Conservation (phyloP, 495 filamentous ascomycete genomes). For the Elasticomyces elasticus region DNA sequence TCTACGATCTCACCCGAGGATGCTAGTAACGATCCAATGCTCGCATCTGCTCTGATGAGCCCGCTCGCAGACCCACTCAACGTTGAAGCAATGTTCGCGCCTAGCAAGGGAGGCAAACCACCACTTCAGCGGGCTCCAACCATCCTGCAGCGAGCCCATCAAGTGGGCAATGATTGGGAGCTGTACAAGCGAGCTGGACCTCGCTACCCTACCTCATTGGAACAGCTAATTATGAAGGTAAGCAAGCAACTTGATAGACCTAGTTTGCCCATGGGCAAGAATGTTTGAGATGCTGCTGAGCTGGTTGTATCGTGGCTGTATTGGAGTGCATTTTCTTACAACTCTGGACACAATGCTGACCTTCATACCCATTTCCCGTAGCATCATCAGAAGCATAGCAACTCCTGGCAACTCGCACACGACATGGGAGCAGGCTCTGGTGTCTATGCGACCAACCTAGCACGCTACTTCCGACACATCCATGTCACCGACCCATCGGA, state of each 20-base stretch:
- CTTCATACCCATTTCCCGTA: no score
- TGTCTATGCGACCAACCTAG: conserved; percentile 14
- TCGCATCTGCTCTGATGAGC: conserved; percentile 9
- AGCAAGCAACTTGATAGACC: no score
- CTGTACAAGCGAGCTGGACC: conserved; percentile 20
- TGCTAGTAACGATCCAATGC: conserved; percentile 7
- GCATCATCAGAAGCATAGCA: conserved; percentile 17
- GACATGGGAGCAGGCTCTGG: conserved; percentile 17
- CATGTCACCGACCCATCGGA: conserved; percentile 13
- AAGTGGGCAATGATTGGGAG: conserved; percentile 11
- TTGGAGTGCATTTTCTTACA: no score
- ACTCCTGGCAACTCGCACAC: conserved; percentile 21
- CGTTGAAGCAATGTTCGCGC: conserved; percentile 1
- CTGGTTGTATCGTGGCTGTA: no score
- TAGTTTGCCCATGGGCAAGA: no score
- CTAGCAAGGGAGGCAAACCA: background rate
- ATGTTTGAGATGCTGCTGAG: no score
- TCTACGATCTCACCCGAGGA: conserved; percentile 4
- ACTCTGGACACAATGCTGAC: no score
- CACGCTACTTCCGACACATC: conserved; percentile 16
- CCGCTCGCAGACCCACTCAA: conserved; percentile 5
- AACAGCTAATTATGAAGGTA: conserved; percentile 17
- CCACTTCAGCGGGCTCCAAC: conserved; percentile 3
- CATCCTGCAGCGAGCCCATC: background rate
- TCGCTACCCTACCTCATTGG: conserved; percentile 12